These are phyloP conservation scores for Helicosporidium sp. DNA, from an alignment of 139 green algal species.

Conservation along the genomic window DNA sequence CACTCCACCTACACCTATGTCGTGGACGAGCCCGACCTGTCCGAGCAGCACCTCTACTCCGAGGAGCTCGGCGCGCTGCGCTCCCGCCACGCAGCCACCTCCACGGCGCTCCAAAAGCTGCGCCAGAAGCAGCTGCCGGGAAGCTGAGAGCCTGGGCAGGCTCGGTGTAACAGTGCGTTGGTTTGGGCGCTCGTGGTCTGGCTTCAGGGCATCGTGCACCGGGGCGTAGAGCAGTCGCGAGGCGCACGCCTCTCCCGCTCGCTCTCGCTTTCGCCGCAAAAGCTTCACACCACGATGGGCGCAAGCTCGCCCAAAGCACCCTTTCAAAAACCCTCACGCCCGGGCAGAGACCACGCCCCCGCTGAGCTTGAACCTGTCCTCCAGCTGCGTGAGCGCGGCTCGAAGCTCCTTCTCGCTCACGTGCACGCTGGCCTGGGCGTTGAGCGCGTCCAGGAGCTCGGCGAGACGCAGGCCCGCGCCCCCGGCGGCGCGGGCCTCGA, in stretches of 20 bases:
- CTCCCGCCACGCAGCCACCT: no score
- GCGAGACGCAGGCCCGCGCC: constrained; percentile 11
- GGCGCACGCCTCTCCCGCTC: no score
- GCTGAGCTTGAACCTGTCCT: neutral
- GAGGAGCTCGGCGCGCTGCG: neutral
- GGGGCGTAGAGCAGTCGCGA: no score
- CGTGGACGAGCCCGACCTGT: neutral
- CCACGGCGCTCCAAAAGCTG: neutral
- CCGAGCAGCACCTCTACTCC: neutral
- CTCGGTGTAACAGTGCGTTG: neutral
- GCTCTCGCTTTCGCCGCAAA: no score
- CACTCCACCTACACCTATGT: constrained; percentile 35
- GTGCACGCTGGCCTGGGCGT: constrained; percentile 14
- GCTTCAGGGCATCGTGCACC: neutral
- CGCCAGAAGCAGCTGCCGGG: neutral
- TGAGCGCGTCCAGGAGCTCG: constrained; percentile 10
- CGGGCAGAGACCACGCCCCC: no score
- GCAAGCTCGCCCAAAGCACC: neutral
- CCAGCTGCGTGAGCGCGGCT: constrained; percentile 10
- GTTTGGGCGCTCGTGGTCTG: neutral
- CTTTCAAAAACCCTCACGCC: neutral
- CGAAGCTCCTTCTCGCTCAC: constrained; percentile 7
- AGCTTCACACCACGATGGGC: neutral
- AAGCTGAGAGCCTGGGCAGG: neutral
- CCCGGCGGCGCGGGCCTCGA: constrained; percentile 6